Percentiles rank a stretch among this genome's conserved stretches.
These are phyloP conservation scores for Creolimax fragrantissima DNA, from an alignment of 78 protist species.

Conservation along the genomic window DNA sequence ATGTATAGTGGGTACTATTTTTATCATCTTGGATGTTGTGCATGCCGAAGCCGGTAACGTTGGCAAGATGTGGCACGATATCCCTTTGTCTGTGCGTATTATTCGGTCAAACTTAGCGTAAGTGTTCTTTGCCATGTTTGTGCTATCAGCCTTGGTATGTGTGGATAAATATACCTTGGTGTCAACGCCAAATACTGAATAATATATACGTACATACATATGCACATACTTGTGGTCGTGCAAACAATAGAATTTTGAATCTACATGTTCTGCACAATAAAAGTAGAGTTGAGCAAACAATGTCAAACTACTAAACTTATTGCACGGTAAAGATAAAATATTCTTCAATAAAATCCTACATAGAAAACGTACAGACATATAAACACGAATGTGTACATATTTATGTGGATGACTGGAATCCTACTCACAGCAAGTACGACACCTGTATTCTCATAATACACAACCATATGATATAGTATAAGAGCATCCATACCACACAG, in stretches of 20 bases:
- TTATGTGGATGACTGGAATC: not conserved
- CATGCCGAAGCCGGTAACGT: too few species aligned
- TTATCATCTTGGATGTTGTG: too few species aligned
- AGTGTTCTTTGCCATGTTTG: too few species aligned
- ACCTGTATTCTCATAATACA: not conserved
- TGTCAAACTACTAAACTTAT: not conserved
- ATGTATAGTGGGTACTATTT: too few species aligned
- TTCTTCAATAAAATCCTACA: not conserved
- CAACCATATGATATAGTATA: not conserved
- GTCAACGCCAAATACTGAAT: too few species aligned
- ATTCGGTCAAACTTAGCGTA: too few species aligned
- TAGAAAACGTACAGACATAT: not conserved
- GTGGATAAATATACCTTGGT: too few species aligned
- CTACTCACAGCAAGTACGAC: not conserved
- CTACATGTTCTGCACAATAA: not conserved
- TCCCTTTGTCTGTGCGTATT: too few species aligned
- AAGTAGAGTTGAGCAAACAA: not conserved
- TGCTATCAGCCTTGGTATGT: too few species aligned
- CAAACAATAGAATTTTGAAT: not conserved
- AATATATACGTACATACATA: not conserved
- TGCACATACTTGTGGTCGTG: not conserved
- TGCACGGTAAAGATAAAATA: not conserved
- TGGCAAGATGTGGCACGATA: too few species aligned
- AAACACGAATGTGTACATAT: not conserved
- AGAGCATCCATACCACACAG: not conserved